phyloP scores from a whole-genome alignment of 2,329 filamentous ascomycete genomes.

The Lecanicillium sp. region DNA sequence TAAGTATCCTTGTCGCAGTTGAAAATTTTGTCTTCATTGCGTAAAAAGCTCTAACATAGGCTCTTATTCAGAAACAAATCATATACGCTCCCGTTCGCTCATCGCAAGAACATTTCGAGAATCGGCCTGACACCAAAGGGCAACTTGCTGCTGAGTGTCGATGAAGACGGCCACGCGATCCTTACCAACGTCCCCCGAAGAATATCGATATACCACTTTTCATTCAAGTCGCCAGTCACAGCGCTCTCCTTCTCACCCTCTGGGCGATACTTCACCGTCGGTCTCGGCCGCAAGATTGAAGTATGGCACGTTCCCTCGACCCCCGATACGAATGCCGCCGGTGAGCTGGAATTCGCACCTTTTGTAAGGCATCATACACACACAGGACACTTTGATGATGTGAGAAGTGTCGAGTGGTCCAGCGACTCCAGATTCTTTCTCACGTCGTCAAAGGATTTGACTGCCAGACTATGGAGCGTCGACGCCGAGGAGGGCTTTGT shows the following conservation, averaged over 20 bases:
- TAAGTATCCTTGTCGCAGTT: constrained; percentile 32
- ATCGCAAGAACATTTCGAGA: constrained; percentile 85
- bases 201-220: constrained; percentile 87
- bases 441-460: constrained; percentile 85
- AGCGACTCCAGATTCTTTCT: constrained; percentile 93
- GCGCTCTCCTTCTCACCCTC: constrained; percentile 87
- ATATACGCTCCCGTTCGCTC: constrained; percentile 78
- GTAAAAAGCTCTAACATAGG: background rate
- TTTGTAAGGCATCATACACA: constrained; percentile 86
- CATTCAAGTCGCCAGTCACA: constrained; percentile 78
- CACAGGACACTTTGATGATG: constrained; percentile 79
- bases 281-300: constrained; percentile 78
- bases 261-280: constrained; percentile 84
- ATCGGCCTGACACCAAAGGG: constrained; percentile 84
- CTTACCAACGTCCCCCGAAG: constrained; percentile 83
- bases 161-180: constrained; percentile 90
- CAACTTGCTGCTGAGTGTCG: constrained; percentile 85
- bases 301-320: constrained; percentile 94
- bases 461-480: constrained; percentile 90
- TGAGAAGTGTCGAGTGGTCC: constrained; percentile 89
- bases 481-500: constrained; percentile 80
- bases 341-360: constrained; percentile 88
- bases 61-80: constrained; percentile 64
- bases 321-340: constrained; percentile 69
- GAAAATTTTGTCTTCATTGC: background rate